phyloP scores from a whole-genome alignment of 768 basidiomycete genomes.

The Myochromella boudieri region DNA sequence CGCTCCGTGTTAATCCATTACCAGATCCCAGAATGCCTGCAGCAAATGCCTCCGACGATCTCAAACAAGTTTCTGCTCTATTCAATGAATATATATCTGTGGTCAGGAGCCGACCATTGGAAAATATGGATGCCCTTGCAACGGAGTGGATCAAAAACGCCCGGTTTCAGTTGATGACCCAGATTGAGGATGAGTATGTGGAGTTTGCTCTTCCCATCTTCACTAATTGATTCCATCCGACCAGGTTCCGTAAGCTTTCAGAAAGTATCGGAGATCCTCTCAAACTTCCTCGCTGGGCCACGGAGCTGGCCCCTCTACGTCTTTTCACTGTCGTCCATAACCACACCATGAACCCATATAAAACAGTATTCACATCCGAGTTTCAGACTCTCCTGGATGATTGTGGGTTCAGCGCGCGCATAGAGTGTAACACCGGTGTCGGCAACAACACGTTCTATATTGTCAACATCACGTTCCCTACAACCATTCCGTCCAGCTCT shows the following conservation, averaged over 20 bases:
- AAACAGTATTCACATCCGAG: not conserved
- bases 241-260: not conserved
- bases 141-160: slow-evolving; percentile 9
- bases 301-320: not conserved
- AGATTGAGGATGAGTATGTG: slow-evolving; percentile 3
- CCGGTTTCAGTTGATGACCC: not conserved
- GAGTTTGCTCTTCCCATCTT: not conserved
- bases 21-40: not conserved
- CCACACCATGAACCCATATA: not conserved
- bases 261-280: not conserved
- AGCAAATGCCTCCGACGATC: not conserved
- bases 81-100: slow-evolving; percentile 9
- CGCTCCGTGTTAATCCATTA: no score
- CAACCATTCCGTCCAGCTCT: not conserved
- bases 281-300: slow-evolving; percentile 1
- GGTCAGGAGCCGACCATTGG: not conserved
- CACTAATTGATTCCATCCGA: not conserved
- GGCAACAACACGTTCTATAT: no score
- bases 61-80: slow-evolving; percentile 9
- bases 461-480: not conserved
- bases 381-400: slow-evolving; percentile 2
- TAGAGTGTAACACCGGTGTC: no score
- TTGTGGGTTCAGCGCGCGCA: slow-evolving; percentile 8
- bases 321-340: not conserved
- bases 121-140: slow-evolving; percentile 4